Evolutionary conservation across 176 grass and related monocot species (phyloP).

Genomic region (Canna indica): DNA sequence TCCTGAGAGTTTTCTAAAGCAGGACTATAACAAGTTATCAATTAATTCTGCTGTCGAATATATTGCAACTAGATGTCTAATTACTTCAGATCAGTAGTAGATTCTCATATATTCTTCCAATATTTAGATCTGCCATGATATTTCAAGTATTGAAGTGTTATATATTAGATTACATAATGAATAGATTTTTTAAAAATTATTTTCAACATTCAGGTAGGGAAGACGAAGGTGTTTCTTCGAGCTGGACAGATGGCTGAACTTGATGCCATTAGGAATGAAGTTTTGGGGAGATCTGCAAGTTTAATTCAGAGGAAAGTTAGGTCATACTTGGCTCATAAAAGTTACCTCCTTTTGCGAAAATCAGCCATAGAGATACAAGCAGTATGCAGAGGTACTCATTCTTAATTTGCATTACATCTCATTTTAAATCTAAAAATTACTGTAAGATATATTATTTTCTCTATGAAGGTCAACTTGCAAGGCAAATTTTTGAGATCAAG

Average conservation of each 20-base stretch:
- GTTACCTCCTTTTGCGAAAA: constrained; percentile 37
- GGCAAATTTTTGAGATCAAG: constrained; percentile 49
- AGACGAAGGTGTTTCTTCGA: constrained; percentile 94
- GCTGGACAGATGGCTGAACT: constrained; percentile 97
- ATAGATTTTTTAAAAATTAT: background rate
- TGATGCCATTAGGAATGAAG: constrained; percentile 84
- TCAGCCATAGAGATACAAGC: constrained; percentile 66
- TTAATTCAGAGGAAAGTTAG: constrained; percentile 82
- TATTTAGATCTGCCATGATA: background rate
- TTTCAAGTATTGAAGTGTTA: background rate
- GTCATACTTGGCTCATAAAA: constrained; percentile 57
- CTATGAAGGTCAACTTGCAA: constrained; percentile 62
- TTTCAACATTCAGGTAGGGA: constrained; percentile 54
- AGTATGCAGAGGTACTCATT: constrained; percentile 61
- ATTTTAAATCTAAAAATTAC: background rate
- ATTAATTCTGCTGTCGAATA: background rate
- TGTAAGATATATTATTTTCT: constrained; percentile 19
- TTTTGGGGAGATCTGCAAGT: constrained; percentile 61
- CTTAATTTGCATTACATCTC: background rate
- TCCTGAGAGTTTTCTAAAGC: background rate
- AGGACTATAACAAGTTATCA: background rate
- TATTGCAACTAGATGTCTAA: background rate
- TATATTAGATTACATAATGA: background rate
- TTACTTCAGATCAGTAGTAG: background rate
- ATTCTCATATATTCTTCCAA: background rate